Conservation (phyloP, 2,329 filamentous ascomycete species). For the Zopfia rhizophila region DNA sequence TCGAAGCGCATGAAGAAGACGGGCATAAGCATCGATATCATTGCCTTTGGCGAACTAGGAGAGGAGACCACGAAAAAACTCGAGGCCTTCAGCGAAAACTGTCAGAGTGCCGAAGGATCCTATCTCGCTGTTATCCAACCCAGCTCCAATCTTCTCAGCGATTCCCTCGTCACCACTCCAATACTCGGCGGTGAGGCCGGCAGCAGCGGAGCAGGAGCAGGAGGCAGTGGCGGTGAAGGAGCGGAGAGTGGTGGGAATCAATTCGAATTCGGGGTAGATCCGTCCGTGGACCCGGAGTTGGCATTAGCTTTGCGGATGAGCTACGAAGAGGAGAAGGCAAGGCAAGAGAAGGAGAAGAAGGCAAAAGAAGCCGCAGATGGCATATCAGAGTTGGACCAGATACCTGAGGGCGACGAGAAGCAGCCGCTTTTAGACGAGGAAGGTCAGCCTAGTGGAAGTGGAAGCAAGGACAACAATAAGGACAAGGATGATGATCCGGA, state of each 20-base stretch:
- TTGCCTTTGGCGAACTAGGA: slow-evolving; percentile 93
- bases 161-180: slow-evolving; percentile 87
- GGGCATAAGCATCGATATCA: slow-evolving; percentile 91
- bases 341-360: slow-evolving; percentile 85
- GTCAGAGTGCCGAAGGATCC: slow-evolving; percentile 89
- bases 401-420: slow-evolving; percentile 74
- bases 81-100: slow-evolving; percentile 89
- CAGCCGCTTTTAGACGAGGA: slow-evolving; percentile 72
- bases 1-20: slow-evolving; percentile 99
- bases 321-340: slow-evolving; percentile 96
- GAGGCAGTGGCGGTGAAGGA: slow-evolving; percentile 62
- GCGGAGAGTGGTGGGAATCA: slow-evolving; percentile 67
- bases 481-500: slow-evolving; percentile 68
- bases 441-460: slow-evolving; percentile 72
- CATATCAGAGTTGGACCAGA: slow-evolving; percentile 81
- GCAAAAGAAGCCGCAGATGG: slow-evolving; percentile 76
- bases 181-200: slow-evolving; percentile 87
- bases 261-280: slow-evolving; percentile 91
- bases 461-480: slow-evolving; percentile 61
- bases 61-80: slow-evolving; percentile 91
- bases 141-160: slow-evolving; percentile 89
- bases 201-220: slow-evolving; percentile 65
- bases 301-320: slow-evolving; percentile 96
- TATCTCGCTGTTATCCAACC: slow-evolving; percentile 91
- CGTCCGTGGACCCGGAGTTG: slow-evolving; percentile 89